Evolutionary conservation across 805 yeast genomes (phyloP).

Genomic region (Starmerella kuoi): DNA sequence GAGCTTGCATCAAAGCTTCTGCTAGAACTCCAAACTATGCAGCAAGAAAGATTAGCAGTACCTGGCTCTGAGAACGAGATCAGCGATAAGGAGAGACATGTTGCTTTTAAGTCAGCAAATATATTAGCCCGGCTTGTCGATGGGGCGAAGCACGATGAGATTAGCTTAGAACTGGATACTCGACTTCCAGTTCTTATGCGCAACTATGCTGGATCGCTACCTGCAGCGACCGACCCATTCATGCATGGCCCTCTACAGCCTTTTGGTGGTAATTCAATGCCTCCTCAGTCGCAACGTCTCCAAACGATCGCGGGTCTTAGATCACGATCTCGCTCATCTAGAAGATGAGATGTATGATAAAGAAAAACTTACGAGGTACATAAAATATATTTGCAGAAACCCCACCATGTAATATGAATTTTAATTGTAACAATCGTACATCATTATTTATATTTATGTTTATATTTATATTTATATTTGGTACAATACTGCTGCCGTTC

Average conservation of each 20-base stretch:
- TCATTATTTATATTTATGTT: too few species aligned
- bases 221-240: slow-evolving; percentile 28
- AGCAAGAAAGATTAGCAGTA: slow-evolving; percentile 35
- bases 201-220: slow-evolving; percentile 68
- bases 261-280: neutral
- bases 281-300: slow-evolving; percentile 8
- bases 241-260: slow-evolving; percentile 2
- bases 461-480: too few species aligned
- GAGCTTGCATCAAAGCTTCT: slow-evolving; percentile 35
- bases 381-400: too few species aligned
- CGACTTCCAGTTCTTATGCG: slow-evolving; percentile 57
- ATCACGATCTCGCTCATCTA: neutral
- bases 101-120: slow-evolving; percentile 29
- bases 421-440: too few species aligned
- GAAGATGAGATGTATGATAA: neutral
- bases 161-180: slow-evolving; percentile 22
- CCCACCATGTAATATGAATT: too few species aligned
- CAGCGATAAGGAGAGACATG: slow-evolving; percentile 27
- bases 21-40: slow-evolving; percentile 38
- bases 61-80: slow-evolving; percentile 22
- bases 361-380: neutral
- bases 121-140: slow-evolving; percentile 35
- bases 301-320: slow-evolving; percentile 9
- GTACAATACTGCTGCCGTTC: too few species aligned
- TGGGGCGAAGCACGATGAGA: slow-evolving; percentile 23